Evolutionary conservation across 129 eudicot species (phyloP).

Genomic region (Lactuca saligna): DNA sequence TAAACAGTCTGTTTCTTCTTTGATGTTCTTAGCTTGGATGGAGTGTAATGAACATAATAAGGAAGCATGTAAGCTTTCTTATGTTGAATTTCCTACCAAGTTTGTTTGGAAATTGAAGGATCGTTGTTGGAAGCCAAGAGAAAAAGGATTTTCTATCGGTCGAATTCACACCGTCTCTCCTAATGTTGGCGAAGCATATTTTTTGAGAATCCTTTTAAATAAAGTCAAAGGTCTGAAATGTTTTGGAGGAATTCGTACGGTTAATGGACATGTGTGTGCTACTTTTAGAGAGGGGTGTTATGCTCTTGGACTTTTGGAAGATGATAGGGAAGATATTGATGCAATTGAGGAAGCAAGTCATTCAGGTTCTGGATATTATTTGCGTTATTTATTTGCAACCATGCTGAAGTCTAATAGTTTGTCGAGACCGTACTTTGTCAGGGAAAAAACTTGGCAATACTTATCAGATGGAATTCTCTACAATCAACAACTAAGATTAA

Average conservation of each 20-base stretch:
- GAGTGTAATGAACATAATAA: no score
- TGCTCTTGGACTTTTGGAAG: neutral
- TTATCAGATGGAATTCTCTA: no score
- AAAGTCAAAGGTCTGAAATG: neutral
- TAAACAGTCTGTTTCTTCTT: no score
- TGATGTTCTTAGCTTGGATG: no score
- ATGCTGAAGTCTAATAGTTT: neutral
- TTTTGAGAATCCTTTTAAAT: neutral
- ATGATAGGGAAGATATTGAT: neutral
- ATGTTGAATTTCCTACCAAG: neutral
- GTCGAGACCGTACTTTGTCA: neutral
- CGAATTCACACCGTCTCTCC: neutral
- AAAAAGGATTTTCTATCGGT: neutral
- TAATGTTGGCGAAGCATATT: neutral
- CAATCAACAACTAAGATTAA: no score
- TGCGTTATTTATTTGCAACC: neutral
- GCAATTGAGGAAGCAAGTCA: neutral
- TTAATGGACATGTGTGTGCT: neutral
- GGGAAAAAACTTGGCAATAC: neutral
- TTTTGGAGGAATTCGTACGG: neutral
- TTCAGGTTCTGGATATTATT: neutral
- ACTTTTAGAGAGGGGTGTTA: slow-evolving; percentile 1
- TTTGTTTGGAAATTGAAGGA: neutral
- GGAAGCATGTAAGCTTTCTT: neutral
- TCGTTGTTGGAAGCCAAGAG: neutral